phyloP scores from a whole-genome alignment of 75 land plant species.

The Selaginella moellendorffii region DNA sequence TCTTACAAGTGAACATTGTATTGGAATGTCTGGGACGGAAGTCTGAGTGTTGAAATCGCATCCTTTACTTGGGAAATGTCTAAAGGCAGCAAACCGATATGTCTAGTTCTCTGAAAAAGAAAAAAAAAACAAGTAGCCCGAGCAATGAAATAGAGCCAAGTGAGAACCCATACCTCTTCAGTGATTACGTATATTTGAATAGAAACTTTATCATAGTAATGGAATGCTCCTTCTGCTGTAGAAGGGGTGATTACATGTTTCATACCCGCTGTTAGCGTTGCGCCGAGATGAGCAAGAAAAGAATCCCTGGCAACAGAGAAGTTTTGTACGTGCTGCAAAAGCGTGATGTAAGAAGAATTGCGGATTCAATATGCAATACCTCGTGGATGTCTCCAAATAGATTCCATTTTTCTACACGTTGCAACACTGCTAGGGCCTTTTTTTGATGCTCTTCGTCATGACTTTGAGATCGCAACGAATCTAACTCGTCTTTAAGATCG shows the following conservation, averaged over 20 bases:
- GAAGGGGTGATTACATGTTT: conserved; percentile 82
- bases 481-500: conserved; percentile 68
- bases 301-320: conserved; percentile 90
- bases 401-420: conserved; percentile 90
- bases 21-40: conserved; percentile 56
- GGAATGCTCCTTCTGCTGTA: conserved; percentile 78
- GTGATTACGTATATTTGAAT: conserved; percentile 83
- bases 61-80: conserved; percentile 40
- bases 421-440: conserved; percentile 64
- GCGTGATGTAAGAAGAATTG: not conserved
- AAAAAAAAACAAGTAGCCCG: not conserved
- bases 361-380: conserved; percentile 33
- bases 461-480: conserved; percentile 38
- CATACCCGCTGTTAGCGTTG: conserved; percentile 74
- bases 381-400: conserved; percentile 63
- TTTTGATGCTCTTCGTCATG: conserved; percentile 42
- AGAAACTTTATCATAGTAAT: conserved; percentile 75
- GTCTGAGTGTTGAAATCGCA: conserved; percentile 49
- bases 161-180: conserved; percentile 87
- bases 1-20: conserved; percentile 61
- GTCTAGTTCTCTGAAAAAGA: conserved; percentile 49
- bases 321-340: conserved; percentile 42
- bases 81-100: conserved; percentile 48
- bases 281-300: conserved; percentile 86
- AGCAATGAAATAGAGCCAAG: no score